Evolutionary conservation across 148 eudicot species (phyloP).

Genomic region (Polygonum maritimum): DNA sequence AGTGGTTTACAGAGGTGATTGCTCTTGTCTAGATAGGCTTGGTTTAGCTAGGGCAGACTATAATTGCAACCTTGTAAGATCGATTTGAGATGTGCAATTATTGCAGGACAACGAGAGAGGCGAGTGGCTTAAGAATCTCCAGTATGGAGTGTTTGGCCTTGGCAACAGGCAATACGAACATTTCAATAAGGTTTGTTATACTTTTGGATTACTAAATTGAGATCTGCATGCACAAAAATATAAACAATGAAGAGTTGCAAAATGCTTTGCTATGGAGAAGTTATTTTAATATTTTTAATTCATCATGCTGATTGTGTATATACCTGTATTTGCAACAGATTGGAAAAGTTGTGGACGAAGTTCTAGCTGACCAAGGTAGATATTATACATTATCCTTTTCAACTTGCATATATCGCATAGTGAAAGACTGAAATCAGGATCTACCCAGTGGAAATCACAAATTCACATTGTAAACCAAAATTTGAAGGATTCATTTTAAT

Average conservation of each 20-base stretch:
- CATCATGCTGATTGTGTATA: neutral
- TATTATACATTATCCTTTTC: neutral
- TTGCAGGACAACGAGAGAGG: slow-evolving; percentile 57
- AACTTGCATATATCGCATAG: neutral
- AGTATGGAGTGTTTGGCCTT: slow-evolving; percentile 72
- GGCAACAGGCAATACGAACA: slow-evolving; percentile 96
- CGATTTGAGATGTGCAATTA: neutral
- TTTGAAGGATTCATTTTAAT: neutral
- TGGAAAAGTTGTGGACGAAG: slow-evolving; percentile 60
- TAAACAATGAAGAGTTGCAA: neutral
- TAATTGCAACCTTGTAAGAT: neutral
- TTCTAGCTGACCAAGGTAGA: slow-evolving; percentile 61
- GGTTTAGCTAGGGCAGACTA: neutral
- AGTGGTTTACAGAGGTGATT: slow-evolving; percentile 85
- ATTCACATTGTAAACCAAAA: neutral
- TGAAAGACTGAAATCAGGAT: neutral
- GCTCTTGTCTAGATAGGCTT: neutral
- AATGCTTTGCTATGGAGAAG: neutral
- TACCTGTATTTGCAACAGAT: slow-evolving; percentile 35
- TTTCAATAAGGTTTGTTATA: slow-evolving; percentile 71
- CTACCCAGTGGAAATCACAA: too few species aligned
- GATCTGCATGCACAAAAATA: neutral
- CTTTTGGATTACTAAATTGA: neutral
- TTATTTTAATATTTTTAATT: neutral
- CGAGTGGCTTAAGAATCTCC: slow-evolving; percentile 70